Evolutionary conservation across 768 basidiomycete genomes (phyloP), one percentile per base, ranked within the genome.

Genomic region (Collybia mongolica): DNA sequence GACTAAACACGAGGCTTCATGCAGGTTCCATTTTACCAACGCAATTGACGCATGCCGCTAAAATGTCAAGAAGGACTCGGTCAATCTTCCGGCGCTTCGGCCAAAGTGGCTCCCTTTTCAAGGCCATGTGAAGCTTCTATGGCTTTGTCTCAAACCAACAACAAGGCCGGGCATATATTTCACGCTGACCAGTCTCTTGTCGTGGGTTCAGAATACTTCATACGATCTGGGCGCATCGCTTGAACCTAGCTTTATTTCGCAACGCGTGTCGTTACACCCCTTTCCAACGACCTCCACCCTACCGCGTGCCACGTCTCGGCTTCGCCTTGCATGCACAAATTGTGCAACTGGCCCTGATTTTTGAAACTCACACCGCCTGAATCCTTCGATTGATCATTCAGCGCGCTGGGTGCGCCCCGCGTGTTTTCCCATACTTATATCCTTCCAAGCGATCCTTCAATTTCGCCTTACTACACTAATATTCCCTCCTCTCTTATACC

Each of bases 401-500:
- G 51, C 51, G 52, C 54, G 50, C 50, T 54, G 49, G 24, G 46
- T 49, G 23, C 44, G 18, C 59, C 59, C 32, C 59, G 56, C 62
- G 60, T 65, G 62, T 63, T 56, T 48, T 49, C 71, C 68, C 63
- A 69, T 76, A 75, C 73, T 70, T 72, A 73, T 73, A 69, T 71
- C 71, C 63, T 60, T 68, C 72, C 67, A 66, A 67, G 72, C 66
- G 66, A 67, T 70, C 70, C 68, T 70, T 72, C 69, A 67, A 69
- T 73, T 77, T 66, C 68, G 60, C 67, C 70, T 69, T 71, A 70
- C 46, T 32, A 32, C 32, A 32, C 74, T 77, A 75, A 76, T 81
- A 78, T 74, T 77, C 70, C 74, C 70, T 68, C 69, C 73, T 72
- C 66, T 66, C 70, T 75, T 81, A 76, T 76, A 77, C 74, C 79